phyloP scores from a whole-genome alignment of 805 yeast genomes.

The Kazachstania kunashirensis region DNA sequence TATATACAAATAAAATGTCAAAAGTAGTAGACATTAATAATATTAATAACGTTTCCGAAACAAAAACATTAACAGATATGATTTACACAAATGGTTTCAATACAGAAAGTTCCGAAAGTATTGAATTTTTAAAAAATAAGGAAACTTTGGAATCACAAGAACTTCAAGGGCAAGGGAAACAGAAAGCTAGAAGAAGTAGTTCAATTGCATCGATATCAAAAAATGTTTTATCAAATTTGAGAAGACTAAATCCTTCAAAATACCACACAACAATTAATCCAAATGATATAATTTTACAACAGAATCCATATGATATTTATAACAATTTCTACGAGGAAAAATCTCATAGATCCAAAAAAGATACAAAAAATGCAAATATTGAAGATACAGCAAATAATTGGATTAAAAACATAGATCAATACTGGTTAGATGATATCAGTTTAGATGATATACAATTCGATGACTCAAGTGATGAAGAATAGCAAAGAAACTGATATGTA shows the following conservation, averaged over 20 bases:
- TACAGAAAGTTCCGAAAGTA: neutral
- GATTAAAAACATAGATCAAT: slow-evolving; percentile 9
- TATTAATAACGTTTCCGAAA: too few relatives aligned
- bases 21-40: too few relatives aligned
- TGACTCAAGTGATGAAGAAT: slow-evolving; percentile 26
- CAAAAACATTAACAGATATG: neutral
- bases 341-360: neutral
- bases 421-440: slow-evolving; percentile 22
- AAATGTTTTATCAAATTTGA: neutral
- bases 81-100: neutral
- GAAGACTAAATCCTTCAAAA: slow-evolving; percentile 6
- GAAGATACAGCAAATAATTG: slow-evolving; percentile 10
- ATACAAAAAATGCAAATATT: slow-evolving; percentile 1
- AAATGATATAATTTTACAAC: neutral
- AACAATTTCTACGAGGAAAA: slow-evolving; percentile 5
- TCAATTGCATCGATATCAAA: neutral
- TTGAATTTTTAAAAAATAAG: neutral
- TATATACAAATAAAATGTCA: too few relatives aligned
- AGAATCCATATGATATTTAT: slow-evolving; percentile 2
- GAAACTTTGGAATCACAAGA: too few relatives aligned
- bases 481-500: too few relatives aligned
- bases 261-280: slow-evolving; percentile 4
- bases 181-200: slow-evolving; percentile 2
- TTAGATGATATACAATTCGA: slow-evolving; percentile 25
- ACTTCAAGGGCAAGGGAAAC: too few relatives aligned